Evolutionary conservation across 2,329 filamentous ascomycete species (phyloP).

Genomic region (Teratosphaeriaceae sp.): DNA sequence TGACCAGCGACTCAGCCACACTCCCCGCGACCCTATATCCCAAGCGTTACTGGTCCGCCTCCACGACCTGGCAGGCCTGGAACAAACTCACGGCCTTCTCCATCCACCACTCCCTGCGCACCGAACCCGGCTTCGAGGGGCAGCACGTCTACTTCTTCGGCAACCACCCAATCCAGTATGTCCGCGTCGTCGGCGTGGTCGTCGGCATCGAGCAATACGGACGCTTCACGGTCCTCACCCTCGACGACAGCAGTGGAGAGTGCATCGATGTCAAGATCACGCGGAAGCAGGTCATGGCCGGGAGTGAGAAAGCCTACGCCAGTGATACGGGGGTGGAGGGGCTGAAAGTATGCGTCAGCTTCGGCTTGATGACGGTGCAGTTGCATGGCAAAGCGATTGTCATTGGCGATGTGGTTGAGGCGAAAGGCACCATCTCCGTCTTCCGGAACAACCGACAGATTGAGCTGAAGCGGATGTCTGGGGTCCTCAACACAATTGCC

Average conservation of each 20-base stretch:
- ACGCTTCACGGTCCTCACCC: constrained; percentile 42
- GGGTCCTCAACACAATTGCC: constrained; percentile 46
- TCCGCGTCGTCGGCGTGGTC: constrained; percentile 40
- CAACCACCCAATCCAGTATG: constrained; percentile 46
- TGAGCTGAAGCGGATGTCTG: constrained; percentile 45
- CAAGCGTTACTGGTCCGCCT: constrained; percentile 52
- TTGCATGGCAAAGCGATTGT: constrained; percentile 31
- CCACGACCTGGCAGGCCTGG: constrained; percentile 57
- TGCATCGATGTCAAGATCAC: constrained; percentile 52
- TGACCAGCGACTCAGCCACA: constrained; percentile 23
- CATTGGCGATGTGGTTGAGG: constrained; percentile 47
- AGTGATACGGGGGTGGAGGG: constrained; percentile 34
- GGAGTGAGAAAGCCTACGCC: constrained; percentile 23
- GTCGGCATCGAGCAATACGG: constrained; percentile 36
- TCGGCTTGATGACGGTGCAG: constrained; percentile 39
- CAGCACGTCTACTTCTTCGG: constrained; percentile 51
- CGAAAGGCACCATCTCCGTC: constrained; percentile 49
- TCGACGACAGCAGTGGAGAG: constrained; percentile 57
- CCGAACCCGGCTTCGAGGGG: constrained; percentile 45
- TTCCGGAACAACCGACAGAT: constrained; percentile 49
- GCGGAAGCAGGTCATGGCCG: constrained; percentile 24
- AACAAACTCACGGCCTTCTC: constrained; percentile 53
- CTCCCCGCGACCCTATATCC: constrained; percentile 46
- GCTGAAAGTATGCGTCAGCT: constrained; percentile 29
- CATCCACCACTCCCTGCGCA: constrained; percentile 48